A percentile compares a stretch with the other conserved stretches of the same genome.
These are phyloP conservation scores for Phytopythium litorale DNA, from an alignment of 352 stramenopile species.

Conservation along the genomic window DNA sequence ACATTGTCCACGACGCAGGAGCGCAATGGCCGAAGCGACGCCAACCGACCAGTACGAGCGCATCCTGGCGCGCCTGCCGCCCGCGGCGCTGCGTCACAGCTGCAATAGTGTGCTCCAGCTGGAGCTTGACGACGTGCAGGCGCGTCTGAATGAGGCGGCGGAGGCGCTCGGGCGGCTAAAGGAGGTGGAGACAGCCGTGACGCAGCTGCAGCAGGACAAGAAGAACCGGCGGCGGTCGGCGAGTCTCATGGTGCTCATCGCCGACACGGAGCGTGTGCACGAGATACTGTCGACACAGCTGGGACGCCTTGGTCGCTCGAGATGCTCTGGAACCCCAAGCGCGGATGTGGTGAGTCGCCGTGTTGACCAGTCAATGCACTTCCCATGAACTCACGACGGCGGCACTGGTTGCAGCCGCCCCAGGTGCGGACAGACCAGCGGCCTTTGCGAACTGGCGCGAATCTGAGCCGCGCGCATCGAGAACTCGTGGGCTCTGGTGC, in stretches of 20 bases:
- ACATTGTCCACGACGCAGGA: neutral
- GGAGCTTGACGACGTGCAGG: neutral
- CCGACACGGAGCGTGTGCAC: neutral
- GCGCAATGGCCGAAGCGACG: neutral
- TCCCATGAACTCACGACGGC: no score
- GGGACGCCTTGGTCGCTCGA: neutral
- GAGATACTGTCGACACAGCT: neutral
- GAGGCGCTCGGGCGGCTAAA: neutral
- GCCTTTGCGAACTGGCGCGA: no score
- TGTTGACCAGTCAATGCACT: no score
- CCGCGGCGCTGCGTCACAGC: neutral
- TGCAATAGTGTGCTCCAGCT: neutral
- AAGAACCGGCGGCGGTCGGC: neutral
- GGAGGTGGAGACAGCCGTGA: constrained; percentile 3
- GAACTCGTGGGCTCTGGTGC: neutral
- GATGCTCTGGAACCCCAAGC: neutral
- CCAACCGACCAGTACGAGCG: neutral
- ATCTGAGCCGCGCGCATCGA: neutral
- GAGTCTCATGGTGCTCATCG: neutral
- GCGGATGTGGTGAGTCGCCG: neutral
- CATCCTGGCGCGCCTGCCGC: neutral
- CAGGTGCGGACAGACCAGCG: no score
- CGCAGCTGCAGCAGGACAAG: constrained; percentile 4
- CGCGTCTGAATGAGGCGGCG: neutral
- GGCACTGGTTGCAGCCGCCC: no score